Percentiles rank a stretch among this genome's conserved stretches.
Evolutionary conservation across 331 rosid genomes (phyloP).

Genomic region (Pyrus hybrid): DNA sequence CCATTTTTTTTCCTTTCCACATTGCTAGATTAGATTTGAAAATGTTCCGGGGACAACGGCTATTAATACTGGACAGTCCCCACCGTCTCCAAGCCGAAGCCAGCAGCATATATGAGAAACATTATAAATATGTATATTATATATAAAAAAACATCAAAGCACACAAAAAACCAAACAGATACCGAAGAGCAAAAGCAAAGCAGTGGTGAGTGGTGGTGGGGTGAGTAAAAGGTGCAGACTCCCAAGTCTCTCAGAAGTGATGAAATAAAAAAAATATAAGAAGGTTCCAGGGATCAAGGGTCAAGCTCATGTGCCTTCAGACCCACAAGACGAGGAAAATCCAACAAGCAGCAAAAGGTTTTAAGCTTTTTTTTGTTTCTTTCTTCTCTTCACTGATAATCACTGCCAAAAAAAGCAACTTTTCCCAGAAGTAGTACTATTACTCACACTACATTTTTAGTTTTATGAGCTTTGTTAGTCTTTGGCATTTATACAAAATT

Average conservation of each 20-base stretch:
- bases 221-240: slow-evolving; percentile 27
- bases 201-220: background rate
- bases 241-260: slow-evolving; percentile 26
- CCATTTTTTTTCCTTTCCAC: background rate
- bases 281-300: slow-evolving; percentile 93
- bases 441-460: background rate
- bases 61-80: slow-evolving; percentile 39
- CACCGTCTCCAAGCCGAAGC: slow-evolving; percentile 24
- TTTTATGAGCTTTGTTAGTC: background rate
- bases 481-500: background rate
- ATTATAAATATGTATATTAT: background rate
- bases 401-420: background rate
- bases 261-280: slow-evolving; percentile 49
- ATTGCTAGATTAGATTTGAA: slow-evolving; percentile 20
- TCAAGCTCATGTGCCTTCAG: slow-evolving; percentile 61
- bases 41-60: slow-evolving; percentile 52
- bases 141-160: background rate
- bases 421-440: background rate
- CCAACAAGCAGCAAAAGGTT: slow-evolving; percentile 13
- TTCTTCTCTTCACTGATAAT: background rate
- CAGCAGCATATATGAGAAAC: background rate
- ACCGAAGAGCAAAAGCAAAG: background rate
- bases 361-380: background rate
- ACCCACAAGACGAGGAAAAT: slow-evolving; percentile 63
- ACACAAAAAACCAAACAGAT: background rate